Percentiles rank a stretch among this genome's conserved stretches.
These are phyloP conservation scores for Picea abies DNA, from an alignment of 83 land plant genomes.

Conservation along the genomic window DNA sequence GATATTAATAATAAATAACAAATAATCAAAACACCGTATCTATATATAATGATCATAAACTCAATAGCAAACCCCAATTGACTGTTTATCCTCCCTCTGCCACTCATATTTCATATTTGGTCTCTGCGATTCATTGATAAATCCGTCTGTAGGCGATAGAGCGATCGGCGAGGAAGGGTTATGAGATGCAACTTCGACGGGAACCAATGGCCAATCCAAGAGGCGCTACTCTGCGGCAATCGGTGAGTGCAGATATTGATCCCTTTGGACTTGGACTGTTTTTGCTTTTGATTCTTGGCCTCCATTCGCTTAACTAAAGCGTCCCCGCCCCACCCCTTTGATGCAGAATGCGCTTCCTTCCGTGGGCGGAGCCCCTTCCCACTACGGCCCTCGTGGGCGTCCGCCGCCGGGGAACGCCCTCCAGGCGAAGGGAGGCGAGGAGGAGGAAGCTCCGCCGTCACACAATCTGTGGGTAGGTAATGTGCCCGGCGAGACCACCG, in stretches of 20 bases:
- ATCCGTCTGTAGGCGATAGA: no score
- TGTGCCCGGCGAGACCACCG: conserved; percentile 50
- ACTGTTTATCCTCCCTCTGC: no score
- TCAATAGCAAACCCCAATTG: no score
- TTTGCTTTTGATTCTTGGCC: not conserved
- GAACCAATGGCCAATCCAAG: not conserved
- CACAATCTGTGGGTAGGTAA: conserved; percentile 84
- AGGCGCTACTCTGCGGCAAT: not conserved
- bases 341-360: not conserved
- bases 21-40: no score
- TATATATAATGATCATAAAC: no score
- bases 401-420: not conserved
- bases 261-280: not conserved
- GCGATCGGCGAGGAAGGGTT: no score
- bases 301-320: no score
- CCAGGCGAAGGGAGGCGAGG: conserved; percentile 5
- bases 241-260: not conserved
- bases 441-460: conserved; percentile 37
- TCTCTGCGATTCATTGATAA: no score
- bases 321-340: not conserved
- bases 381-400: not conserved
- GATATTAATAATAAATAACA: no score
- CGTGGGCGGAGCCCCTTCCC: not conserved
- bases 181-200: not conserved
- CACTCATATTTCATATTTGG: no score